Conservation (phyloP, 495 filamentous ascomycete genomes). For the Aspergillus bertholletiae region DNA sequence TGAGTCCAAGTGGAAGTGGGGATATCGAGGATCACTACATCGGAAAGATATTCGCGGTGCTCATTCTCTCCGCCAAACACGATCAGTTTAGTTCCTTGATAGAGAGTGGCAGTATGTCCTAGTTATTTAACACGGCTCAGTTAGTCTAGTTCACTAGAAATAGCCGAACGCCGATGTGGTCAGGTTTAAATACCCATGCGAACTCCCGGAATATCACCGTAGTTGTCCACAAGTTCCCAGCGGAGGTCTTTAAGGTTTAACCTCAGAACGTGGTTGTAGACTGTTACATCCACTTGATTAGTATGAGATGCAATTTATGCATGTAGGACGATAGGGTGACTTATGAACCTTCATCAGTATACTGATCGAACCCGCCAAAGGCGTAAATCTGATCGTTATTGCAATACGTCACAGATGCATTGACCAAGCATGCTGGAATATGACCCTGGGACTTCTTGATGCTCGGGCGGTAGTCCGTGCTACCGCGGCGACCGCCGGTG, state of each 20-base stretch:
- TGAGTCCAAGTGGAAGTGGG: conserved; percentile 92
- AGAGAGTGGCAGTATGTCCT: conserved; percentile 96
- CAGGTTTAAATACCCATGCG: conserved; percentile 74
- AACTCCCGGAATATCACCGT: conserved; percentile 96
- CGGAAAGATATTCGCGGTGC: conserved; percentile 89
- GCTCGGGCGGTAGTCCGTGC: conserved; percentile 73
- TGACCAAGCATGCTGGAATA: conserved; percentile 89
- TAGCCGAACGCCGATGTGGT: neutral
- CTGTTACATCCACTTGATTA: conserved; percentile 34
- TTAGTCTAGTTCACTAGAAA: conserved; percentile 4
- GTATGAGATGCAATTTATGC: neutral
- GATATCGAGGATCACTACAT: conserved; percentile 93
- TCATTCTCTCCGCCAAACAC: conserved; percentile 98
- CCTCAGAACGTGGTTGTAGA: conserved; percentile 95
- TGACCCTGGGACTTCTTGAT: conserved; percentile 80
- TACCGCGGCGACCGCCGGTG: conserved; percentile 53
- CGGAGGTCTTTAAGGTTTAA: conserved; percentile 81
- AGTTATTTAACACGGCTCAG: conserved; percentile 5
- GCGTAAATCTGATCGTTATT: conserved; percentile 95
- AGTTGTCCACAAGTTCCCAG: conserved; percentile 97
- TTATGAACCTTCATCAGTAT: conserved; percentile 79
- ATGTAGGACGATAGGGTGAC: neutral
- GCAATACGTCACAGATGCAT: conserved; percentile 96
- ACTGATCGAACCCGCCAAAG: conserved; percentile 98
- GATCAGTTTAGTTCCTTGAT: conserved; percentile 88